Evolutionary conservation across 116 monocot species (phyloP).

Genomic region (Iris pallida): DNA sequence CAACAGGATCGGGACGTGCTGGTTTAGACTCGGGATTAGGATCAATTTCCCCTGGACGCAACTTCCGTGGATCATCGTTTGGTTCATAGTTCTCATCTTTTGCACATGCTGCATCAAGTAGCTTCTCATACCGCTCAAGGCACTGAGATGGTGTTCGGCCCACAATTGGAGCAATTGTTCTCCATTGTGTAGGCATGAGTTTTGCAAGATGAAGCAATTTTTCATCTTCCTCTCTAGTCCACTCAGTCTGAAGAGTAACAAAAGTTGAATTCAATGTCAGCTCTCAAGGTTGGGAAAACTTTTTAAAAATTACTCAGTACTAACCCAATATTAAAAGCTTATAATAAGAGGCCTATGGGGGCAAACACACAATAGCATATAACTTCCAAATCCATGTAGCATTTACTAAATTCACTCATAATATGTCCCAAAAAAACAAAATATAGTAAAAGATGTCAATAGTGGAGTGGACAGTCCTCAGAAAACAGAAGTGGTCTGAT

Average conservation of each 20-base stretch:
- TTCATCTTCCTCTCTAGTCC: slow-evolving; percentile 99
- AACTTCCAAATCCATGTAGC: too few species aligned
- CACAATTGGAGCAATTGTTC: slow-evolving; percentile 97
- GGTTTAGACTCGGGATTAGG: slow-evolving; percentile 98
- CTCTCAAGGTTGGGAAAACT: too few species aligned
- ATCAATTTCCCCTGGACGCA: slow-evolving; percentile 96
- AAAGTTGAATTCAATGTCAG: too few species aligned
- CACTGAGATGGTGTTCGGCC: slow-evolving; percentile 95
- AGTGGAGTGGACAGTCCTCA: too few species aligned
- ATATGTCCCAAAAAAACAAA: too few species aligned
- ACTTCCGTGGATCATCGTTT: slow-evolving; percentile 81
- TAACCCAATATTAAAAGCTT: too few species aligned
- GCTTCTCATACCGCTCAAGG: slow-evolving; percentile 93
- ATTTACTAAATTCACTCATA: too few species aligned
- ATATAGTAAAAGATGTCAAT: too few species aligned
- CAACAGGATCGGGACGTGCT: slow-evolving; percentile 96
- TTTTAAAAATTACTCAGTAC: too few species aligned
- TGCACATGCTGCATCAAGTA: slow-evolving; percentile 90
- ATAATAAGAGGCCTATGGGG: too few species aligned
- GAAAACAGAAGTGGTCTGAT: too few species aligned
- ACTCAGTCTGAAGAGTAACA: slow-evolving; percentile 67
- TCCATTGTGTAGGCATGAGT: slow-evolving; percentile 99
- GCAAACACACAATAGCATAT: too few species aligned
- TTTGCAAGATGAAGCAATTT: slow-evolving; percentile 95
- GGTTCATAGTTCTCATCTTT: slow-evolving; percentile 96